Evolutionary conservation across 2,329 filamentous ascomycete genomes (phyloP), one percentile per base, ranked within the genome.

Genomic region (Diaporthe aspalathi): DNA sequence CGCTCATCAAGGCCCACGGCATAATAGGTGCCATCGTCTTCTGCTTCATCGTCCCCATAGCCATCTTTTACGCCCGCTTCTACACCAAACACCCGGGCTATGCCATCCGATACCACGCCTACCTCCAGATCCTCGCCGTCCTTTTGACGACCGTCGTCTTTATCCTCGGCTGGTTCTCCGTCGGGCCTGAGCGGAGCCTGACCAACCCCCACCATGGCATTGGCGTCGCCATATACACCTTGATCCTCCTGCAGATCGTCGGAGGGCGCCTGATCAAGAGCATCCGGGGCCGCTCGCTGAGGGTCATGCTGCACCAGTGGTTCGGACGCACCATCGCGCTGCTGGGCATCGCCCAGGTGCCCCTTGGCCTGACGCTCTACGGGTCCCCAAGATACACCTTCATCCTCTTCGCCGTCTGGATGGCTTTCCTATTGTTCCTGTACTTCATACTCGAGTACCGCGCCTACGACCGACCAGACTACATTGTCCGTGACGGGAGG

Each of bases 191-290:
- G 54, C 86, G 93, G 72, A 93, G 88, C 74, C 82, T 94, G 76
- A 91, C 92, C 11, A 97, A 97, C 78, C 93, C 93, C 0, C 93
- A 97, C 79, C 93, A 97, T 80, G 93, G 92, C 73, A 95, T 96
- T 74, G 93, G 93, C 17, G 85, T 95, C 43, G 92, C 93, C 35
- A 89, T 97, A 56, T 95, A 94, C 78, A 88, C 91, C 54, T 82
- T 94, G 57, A 87, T 95, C 43, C 79, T 94, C 56, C 81, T 93
- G 5, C 94, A 96, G 78, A 87, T 91, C 20, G 77, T 95, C 2
- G 91, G 90, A 35, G 93, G 93, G 3, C 87, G 88, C 67, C 82
- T 93, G 50, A 88, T 94, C 49, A 83, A 82, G 70, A 82, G 85
- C 70, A 85, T 89, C 66, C 81, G 81, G 50, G 82, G 83, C 40